These are phyloP conservation scores for Talaromyces sp. DNA, from an alignment of 2,329 filamentous ascomycete species.

Conservation along the genomic window DNA sequence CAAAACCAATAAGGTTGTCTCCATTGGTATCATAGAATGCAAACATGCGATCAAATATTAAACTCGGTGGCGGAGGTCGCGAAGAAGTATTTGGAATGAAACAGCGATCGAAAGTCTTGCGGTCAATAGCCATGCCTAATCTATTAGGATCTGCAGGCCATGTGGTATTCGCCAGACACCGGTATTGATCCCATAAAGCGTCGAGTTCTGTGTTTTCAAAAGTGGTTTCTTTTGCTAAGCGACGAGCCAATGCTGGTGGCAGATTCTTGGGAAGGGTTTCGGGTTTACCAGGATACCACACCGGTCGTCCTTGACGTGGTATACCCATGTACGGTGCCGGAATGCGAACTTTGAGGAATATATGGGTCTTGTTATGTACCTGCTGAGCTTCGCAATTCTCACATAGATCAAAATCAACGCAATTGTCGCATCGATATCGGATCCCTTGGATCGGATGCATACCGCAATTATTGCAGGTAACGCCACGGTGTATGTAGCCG, in stretches of 20 bases:
- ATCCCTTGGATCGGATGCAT: constrained; percentile 86
- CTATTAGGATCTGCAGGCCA: constrained; percentile 78
- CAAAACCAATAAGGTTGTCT: constrained; percentile 85
- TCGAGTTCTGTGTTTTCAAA: constrained; percentile 87
- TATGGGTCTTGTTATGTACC: constrained; percentile 82
- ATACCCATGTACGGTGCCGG: constrained; percentile 79
- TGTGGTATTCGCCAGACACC: constrained; percentile 82
- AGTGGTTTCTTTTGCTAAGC: constrained; percentile 66
- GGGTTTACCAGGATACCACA: constrained; percentile 87
- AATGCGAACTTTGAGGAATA: constrained; percentile 94
- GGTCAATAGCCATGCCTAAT: constrained; percentile 79
- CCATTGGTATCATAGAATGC: constrained; percentile 90
- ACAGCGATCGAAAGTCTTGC: constrained; percentile 87
- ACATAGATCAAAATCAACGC: constrained; percentile 92
- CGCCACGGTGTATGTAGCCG: constrained; percentile 87
- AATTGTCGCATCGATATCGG: constrained; percentile 92
- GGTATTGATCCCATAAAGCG: constrained; percentile 95
- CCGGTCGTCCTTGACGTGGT: constrained; percentile 72
- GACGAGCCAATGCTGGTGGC: constrained; percentile 64
- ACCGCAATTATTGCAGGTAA: constrained; percentile 86
- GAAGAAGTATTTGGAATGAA: constrained; percentile 82
- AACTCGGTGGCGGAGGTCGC: constrained; percentile 73
- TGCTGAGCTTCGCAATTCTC: constrained; percentile 75
- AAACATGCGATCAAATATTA: constrained; percentile 95
- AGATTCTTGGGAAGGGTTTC: constrained; percentile 66